A percentile compares a stretch with the other conserved stretches of the same genome.
phyloP scores from a whole-genome alignment of 2,329 filamentous ascomycete genomes.

The Aspergillus caelatus region DNA sequence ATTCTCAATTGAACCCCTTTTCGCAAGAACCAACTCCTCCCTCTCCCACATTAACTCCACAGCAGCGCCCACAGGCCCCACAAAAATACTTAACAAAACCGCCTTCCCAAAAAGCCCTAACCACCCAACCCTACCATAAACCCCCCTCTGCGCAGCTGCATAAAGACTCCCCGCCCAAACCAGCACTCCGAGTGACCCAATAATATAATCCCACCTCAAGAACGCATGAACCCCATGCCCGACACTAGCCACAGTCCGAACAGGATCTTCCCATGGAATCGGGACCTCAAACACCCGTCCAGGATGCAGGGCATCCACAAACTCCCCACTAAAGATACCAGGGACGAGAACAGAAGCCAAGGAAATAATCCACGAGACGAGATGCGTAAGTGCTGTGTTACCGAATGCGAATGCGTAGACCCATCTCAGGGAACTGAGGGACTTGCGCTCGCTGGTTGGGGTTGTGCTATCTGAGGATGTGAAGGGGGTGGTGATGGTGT shows the following conservation, averaged over 20 bases:
- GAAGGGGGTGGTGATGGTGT: constrained; percentile 27
- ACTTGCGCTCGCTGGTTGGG: constrained; percentile 26
- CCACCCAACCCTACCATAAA: constrained; percentile 29
- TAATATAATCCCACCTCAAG: constrained; percentile 54
- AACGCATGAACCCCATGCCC: constrained; percentile 49
- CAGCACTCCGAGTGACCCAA: constrained; percentile 46
- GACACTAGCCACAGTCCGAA: constrained; percentile 34
- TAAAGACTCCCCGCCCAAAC: constrained; percentile 50
- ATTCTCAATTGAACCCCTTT: not conserved
- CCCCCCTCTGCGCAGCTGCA: constrained; percentile 29
- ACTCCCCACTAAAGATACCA: constrained; percentile 34
- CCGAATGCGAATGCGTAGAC: constrained; percentile 47
- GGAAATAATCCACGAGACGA: constrained; percentile 46
- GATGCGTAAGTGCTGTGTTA: constrained; percentile 44
- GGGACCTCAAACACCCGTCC: constrained; percentile 40
- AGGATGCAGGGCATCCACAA: constrained; percentile 41
- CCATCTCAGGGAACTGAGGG: constrained; percentile 37
- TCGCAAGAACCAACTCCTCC: constrained; percentile 46
- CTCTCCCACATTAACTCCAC: constrained; percentile 54
- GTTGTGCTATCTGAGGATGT: not conserved
- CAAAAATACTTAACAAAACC: constrained; percentile 36
- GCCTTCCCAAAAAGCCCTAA: constrained; percentile 38
- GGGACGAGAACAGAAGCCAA: constrained; percentile 42
- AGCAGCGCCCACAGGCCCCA: constrained; percentile 50
- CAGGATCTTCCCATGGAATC: constrained; percentile 36